Base-by-base conservation (phyloP, 306 rosid species). In the Canavalia gladiata region DNA sequence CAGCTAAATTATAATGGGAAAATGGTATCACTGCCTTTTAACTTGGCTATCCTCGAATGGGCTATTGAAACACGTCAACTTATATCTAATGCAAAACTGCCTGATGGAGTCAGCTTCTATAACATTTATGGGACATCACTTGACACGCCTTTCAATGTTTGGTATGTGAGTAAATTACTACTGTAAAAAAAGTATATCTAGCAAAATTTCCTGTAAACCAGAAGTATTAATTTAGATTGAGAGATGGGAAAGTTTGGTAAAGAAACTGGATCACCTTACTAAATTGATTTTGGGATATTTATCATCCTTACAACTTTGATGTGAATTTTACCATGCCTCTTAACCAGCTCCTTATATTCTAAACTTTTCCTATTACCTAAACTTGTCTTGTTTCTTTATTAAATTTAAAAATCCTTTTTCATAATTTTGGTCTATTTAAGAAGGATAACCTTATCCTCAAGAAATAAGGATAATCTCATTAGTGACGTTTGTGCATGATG, bases 61-160 rank as follows among this genome's bases (percentile, higher is more conserved):
- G 97, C 95, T 80, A 18, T 89, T 37, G 89, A 75, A 75, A 92
- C 98, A 68, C 95, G 90, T 60, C 85, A 87, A 84, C 82, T 92
- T 82, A 55, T 87, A 41, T 49, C 80, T 50, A 78, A 85, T 65
- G 90, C 94, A 68, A 90, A 84, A 84, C 85, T 95, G 66, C 98
- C 97, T n/a, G 91, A 89, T 55, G 89, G 94, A 50, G 85, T 95
- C 84, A 29, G 82, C 89, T 95, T 91, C 90, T 92, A 92, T 78
- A 95, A 91, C 85, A 91, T 95, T 70, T 92, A 92, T 83, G 98
- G 98, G 65, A 87, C 88, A 68, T 89, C 92, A 30, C 71, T 88
- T 29, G 95, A 91, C 72, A 92, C 97, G 11, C 98, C 97, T 69
- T 92, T 89, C 70, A 97, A 92, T 87, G 97, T 92, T 79, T 86